phyloP scores from a whole-genome alignment of 2,329 filamentous ascomycete species.

The Pochonia chlamydosporia region DNA sequence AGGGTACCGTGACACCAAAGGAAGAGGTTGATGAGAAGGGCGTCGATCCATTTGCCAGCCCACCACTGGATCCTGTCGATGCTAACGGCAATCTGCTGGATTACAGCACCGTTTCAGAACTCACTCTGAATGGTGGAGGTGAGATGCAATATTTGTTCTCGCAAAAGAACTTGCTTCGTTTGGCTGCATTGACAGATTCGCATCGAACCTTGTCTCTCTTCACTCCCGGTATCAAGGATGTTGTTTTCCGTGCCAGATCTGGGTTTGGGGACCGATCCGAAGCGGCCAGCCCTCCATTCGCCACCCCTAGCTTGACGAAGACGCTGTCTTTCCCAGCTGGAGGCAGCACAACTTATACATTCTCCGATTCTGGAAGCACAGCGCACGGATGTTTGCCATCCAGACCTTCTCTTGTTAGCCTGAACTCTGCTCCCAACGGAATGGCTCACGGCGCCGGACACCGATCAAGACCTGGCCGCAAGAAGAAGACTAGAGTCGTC shows the following conservation, averaged over 20 bases:
- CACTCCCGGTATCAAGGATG: constrained; percentile 83
- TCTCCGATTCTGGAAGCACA: constrained; percentile 64
- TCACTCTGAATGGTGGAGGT: constrained; percentile 72
- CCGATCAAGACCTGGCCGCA: constrained; percentile 59
- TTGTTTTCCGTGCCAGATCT: constrained; percentile 89
- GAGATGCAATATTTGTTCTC: constrained; percentile 90
- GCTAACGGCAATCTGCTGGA: constrained; percentile 72
- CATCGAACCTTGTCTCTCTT: constrained; percentile 88
- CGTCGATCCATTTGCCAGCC: constrained; percentile 75
- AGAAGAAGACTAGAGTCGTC: constrained; percentile 79
- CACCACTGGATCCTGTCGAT: constrained; percentile 78
- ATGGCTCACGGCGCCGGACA: constrained; percentile 58
- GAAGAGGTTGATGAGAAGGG: constrained; percentile 52
- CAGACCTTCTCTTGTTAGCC: constrained; percentile 59
- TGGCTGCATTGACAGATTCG: constrained; percentile 79
- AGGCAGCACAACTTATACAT: constrained; percentile 63
- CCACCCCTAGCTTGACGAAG: constrained; percentile 52
- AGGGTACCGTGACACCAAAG: constrained; percentile 42
- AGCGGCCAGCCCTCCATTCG: constrained; percentile 38
- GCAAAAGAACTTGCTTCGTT: constrained; percentile 82
- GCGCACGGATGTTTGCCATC: constrained; percentile 58
- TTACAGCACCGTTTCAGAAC: constrained; percentile 65
- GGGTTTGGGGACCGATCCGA: constrained; percentile 69
- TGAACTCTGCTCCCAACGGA: constrained; percentile 55
- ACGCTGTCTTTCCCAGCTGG: constrained; percentile 57